A percentile compares a stretch with the other conserved stretches of the same genome.
Evolutionary conservation across 345 rosid species (phyloP).

Genomic region (Eucalyptus pumila): DNA sequence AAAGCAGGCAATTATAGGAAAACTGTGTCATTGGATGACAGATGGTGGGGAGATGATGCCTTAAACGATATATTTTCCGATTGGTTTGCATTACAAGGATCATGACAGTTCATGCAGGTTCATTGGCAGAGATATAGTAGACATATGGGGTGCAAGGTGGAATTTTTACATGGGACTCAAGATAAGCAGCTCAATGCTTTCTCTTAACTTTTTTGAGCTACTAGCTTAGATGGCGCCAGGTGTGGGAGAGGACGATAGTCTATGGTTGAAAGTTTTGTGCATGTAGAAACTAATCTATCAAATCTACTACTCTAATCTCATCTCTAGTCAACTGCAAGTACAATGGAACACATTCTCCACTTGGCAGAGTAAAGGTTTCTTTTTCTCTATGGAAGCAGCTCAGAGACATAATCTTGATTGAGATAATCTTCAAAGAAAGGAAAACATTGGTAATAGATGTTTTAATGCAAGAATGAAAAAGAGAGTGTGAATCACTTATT

Average conservation of each 20-base stretch:
- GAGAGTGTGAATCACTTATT: background rate
- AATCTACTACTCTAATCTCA: background rate
- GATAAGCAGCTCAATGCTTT: background rate
- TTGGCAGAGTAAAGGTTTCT: background rate
- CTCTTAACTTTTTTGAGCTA: background rate
- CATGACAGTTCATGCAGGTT: background rate
- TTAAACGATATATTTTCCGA: background rate
- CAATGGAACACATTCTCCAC: background rate
- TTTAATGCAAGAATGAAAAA: background rate
- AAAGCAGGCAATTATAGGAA: background rate
- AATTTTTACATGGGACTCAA: background rate
- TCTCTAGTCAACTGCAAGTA: background rate
- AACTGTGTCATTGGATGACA: background rate
- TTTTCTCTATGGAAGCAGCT: background rate
- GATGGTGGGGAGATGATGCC: background rate
- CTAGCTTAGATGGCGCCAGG: background rate
- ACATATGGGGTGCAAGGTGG: background rate
- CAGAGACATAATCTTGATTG: background rate
- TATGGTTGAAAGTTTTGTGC: background rate
- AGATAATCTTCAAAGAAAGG: background rate
- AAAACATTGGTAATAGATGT: background rate
- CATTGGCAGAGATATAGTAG: background rate
- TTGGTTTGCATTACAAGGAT: background rate
- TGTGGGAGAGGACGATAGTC: background rate
- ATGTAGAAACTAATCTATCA: background rate